Evolutionary conservation across 1,284 basidiomycete species (phyloP), one percentile per base, ranked within the genome.

Genomic region (Stereum hirsutum): DNA sequence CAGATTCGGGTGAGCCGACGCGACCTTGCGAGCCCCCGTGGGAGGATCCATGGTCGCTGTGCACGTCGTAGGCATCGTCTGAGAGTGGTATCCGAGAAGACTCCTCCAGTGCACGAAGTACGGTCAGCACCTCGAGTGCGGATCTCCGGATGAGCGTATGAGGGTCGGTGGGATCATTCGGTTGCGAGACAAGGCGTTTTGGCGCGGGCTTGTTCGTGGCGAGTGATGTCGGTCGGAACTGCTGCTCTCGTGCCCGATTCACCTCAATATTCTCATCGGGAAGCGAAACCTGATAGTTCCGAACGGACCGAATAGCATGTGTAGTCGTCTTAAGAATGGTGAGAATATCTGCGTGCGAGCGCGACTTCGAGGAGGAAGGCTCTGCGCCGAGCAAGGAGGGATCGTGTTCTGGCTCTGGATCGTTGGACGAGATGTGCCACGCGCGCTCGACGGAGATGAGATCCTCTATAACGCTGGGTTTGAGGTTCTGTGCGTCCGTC

Each of bases 241-340:
- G 67, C 20, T 69, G 67, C n/a, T n/a, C n/a, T n/a, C n/a, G n/a
- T 30, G 28, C 28, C 19, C 70, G 71, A 42, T 73, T 69, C 4
- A 72, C 68, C 21, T 68, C 72, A 11, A 74, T 64, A 2, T 73
- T 70, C 49, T 88, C 85, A 54, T 86, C 82, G 0, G 87, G 88
- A 14, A 90, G 73, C 0, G 84, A 79, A 23, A 90, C 65, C 23
- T 89, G 65, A 56, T 89, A 90, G 57, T 89, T 88, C 19, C 88
- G 74, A 25, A 89, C 81, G 20, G 81, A 78, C 28, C 88, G 76
- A 44, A 92, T 78, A 4, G 84, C 77, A 36, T 70, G 74, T 5
- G 89, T 91, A 0, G 86, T 90, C 1, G 70, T 75, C 57, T 86
- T 79, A 39, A 91, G 73, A 3, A 79, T 64, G 7, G 65, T 66